Evolutionary conservation across 2,329 filamentous ascomycete genomes (phyloP).

Genomic region (Coniella lustricola): DNA sequence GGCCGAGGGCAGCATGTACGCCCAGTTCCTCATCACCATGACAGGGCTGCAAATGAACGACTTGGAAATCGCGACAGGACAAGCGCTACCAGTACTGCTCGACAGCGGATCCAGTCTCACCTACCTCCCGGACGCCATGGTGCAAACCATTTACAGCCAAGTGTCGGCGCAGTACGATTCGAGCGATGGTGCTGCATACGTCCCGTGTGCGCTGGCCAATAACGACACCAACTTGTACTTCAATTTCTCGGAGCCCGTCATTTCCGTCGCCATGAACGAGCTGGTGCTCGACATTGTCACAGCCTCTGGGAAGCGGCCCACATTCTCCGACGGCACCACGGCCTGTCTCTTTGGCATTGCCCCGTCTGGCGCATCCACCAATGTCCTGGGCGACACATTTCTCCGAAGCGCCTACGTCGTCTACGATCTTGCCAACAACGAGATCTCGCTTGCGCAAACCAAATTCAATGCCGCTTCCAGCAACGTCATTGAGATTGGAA

Average conservation of each 20-base stretch:
- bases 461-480: constrained; percentile 49
- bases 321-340: constrained; percentile 43
- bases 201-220: constrained; percentile 48
- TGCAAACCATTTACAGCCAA: constrained; percentile 46
- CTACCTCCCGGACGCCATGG: constrained; percentile 55
- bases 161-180: constrained; percentile 54
- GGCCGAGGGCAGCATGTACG: constrained; percentile 40
- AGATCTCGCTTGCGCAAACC: constrained; percentile 64
- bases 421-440: constrained; percentile 65
- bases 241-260: constrained; percentile 45
- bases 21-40: constrained; percentile 63
- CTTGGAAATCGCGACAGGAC: constrained; percentile 35
- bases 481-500: constrained; percentile 48
- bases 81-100: constrained; percentile 57
- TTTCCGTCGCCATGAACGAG: constrained; percentile 52
- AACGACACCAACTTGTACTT: constrained; percentile 40
- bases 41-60: constrained; percentile 47
- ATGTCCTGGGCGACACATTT: constrained; percentile 68
- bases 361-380: constrained; percentile 46
- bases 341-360: constrained; percentile 64
- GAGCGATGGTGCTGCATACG: constrained; percentile 48
- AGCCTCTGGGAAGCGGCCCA: constrained; percentile 38
- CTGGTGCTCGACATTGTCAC: constrained; percentile 48
- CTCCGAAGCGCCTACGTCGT: constrained; percentile 69
- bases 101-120: constrained; percentile 64